Percentiles rank a stretch among this genome's conserved stretches.
Conservation (phyloP, 371 early-diverging fungal species). For the Amoeboradix gromovi region DNA sequence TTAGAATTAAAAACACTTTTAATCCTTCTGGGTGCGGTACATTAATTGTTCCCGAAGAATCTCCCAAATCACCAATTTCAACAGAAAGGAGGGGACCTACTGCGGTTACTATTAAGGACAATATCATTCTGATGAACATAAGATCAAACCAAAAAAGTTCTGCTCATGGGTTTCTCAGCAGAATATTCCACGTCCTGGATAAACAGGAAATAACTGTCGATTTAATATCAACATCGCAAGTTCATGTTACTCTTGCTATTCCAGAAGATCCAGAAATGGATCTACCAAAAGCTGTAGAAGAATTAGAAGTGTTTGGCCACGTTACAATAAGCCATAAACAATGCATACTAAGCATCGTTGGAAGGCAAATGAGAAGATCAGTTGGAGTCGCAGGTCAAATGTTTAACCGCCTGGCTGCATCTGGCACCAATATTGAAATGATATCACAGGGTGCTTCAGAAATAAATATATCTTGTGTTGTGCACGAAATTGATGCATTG, state of each 20-base stretch:
- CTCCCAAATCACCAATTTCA: neutral
- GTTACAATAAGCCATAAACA: neutral
- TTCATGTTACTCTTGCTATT: constrained; percentile 82
- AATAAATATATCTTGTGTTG: constrained; percentile 89
- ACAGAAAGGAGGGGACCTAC: constrained; percentile 20
- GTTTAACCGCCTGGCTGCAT: constrained; percentile 62
- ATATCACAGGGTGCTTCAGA: constrained; percentile 87
- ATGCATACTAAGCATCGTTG: constrained; percentile 66
- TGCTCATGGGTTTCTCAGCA: constrained; percentile 77
- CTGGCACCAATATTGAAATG: constrained; percentile 86
- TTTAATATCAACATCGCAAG: constrained; percentile 76
- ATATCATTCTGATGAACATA: constrained; percentile 63
- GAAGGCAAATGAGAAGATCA: constrained; percentile 77
- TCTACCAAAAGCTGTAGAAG: constrained; percentile 30
- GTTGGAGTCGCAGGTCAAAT: constrained; percentile 75
- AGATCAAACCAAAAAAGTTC: constrained; percentile 77
- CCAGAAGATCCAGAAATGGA: constrained; percentile 26
- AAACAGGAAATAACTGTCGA: constrained; percentile 65
- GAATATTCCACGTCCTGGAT: constrained; percentile 66
- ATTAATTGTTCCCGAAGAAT: constrained; percentile 44
- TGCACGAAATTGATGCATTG: constrained; percentile 33
- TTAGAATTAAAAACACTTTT: constrained; percentile 86
- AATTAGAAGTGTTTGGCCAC: constrained; percentile 13
- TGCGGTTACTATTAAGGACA: constrained; percentile 87
- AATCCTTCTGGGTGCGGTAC: constrained; percentile 69